Evolutionary conservation across 768 basidiomycete genomes (phyloP).

Genomic region (Goffeauzyma gilvescens): DNA sequence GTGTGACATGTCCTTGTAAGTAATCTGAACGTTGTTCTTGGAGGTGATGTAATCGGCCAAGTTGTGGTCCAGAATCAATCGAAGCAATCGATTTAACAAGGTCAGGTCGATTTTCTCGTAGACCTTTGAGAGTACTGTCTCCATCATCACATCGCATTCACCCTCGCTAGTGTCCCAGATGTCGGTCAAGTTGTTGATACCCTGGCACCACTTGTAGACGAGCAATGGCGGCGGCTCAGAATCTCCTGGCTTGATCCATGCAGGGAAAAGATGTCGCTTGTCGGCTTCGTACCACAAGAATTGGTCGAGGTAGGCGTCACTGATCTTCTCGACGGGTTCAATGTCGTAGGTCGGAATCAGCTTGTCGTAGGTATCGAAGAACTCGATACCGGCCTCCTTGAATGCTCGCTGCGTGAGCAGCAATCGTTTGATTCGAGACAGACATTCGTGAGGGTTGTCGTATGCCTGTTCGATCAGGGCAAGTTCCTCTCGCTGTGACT

Average conservation of each 20-base stretch:
- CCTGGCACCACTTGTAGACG: constrained; percentile 99
- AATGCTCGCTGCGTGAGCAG: constrained; percentile 93
- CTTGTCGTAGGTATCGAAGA: constrained; percentile 43
- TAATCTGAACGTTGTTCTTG: constrained; percentile 88
- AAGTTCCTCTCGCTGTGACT: constrained; percentile 92
- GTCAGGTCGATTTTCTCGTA: constrained; percentile 99
- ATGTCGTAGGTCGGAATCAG: constrained; percentile 91
- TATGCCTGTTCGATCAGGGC: constrained; percentile 98
- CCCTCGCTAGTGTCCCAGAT: constrained; percentile 98
- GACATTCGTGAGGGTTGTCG: constrained; percentile 97
- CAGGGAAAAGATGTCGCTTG: constrained; percentile 91
- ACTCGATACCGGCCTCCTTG: constrained; percentile 81
- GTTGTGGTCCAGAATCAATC: constrained; percentile 94
- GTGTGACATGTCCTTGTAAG: constrained; percentile 97
- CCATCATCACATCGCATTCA: constrained; percentile 97
- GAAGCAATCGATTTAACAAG: constrained; percentile 78
- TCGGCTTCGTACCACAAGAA: constrained; percentile 99
- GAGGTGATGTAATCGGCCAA: constrained; percentile 97
- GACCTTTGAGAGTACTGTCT: constrained; percentile 90
- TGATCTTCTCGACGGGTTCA: constrained; percentile 98
- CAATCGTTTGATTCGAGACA: constrained; percentile 94
- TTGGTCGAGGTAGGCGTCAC: constrained; percentile 96
- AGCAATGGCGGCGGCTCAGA: constrained; percentile 90
- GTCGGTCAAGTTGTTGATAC: constrained; percentile 94
- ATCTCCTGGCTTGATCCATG: constrained; percentile 98